These are phyloP conservation scores for Arthrinium phaeospermum DNA, from an alignment of 2,329 filamentous ascomycete genomes.

Conservation along the genomic window DNA sequence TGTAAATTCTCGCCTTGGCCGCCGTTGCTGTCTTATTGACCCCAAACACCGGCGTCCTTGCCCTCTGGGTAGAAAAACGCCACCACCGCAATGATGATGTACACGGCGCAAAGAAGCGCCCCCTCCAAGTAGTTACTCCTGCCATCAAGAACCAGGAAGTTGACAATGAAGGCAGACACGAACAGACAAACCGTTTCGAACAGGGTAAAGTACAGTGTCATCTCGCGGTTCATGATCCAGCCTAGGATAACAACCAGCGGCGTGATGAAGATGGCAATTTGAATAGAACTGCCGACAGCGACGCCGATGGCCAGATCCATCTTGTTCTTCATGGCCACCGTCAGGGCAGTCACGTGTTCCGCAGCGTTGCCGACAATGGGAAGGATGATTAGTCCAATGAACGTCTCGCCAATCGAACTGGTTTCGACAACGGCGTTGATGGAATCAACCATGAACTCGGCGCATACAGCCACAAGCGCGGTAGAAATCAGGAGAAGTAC, in stretches of 20 bases:
- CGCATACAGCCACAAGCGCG: constrained; percentile 69
- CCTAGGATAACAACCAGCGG: constrained; percentile 73
- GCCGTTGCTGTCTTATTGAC: background rate
- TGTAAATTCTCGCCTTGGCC: background rate
- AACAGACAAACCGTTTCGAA: constrained; percentile 91
- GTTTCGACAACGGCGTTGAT: constrained; percentile 67
- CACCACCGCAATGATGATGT: constrained; percentile 70
- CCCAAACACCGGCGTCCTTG: constrained; percentile 42
- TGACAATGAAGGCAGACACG: constrained; percentile 83
- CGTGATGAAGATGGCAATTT: constrained; percentile 75
- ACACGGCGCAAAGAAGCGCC: constrained; percentile 68
- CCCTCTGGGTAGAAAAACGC: constrained; percentile 70
- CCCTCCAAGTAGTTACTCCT: constrained; percentile 88
- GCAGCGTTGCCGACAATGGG: constrained; percentile 77
- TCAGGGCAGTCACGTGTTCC: constrained; percentile 74
- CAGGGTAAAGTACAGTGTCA: constrained; percentile 83
- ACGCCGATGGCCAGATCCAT: constrained; percentile 78
- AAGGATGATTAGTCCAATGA: constrained; percentile 74
- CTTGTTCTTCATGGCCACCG: constrained; percentile 75
- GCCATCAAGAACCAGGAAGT: constrained; percentile 85
- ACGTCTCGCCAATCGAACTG: constrained; percentile 65
- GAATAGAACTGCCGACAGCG: constrained; percentile 72
- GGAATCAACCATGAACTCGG: constrained; percentile 72
- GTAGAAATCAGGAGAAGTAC: constrained; percentile 69
- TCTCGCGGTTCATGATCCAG: constrained; percentile 72